Conservation (phyloP, 176 grass and related monocot species). For the Bonia amplexicaulis region DNA sequence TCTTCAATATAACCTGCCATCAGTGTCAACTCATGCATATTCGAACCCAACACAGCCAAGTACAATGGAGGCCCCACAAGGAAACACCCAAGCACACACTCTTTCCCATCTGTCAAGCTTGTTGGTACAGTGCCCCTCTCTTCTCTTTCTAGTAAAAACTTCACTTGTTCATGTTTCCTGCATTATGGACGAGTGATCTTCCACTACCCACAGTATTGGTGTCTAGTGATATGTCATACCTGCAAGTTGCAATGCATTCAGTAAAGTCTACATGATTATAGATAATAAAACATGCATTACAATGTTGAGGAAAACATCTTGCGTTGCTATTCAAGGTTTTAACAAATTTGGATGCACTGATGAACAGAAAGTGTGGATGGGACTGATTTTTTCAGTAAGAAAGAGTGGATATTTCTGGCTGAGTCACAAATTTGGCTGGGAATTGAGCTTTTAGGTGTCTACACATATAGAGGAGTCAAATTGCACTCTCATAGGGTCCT, state of each 20-base stretch:
- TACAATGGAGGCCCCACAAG: conserved; percentile 57
- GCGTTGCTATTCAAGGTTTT: neutral
- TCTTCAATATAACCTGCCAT: conserved; percentile 82
- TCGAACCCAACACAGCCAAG: conserved; percentile 52
- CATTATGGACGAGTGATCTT: neutral
- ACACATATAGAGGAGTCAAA: neutral
- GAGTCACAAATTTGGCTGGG: neutral
- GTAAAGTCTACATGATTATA: neutral
- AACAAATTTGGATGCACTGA: neutral
- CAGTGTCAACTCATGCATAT: conserved; percentile 58
- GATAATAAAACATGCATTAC: neutral
- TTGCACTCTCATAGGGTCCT: neutral
- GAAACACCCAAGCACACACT: conserved; percentile 69
- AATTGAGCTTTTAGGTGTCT: neutral
- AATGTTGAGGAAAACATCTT: neutral
- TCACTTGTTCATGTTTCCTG: neutral
- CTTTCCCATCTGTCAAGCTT: conserved; percentile 79
- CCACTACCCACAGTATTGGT: neutral
- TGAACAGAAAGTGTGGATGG: neutral
- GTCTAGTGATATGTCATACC: neutral
- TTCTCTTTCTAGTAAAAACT: conserved; percentile 3
- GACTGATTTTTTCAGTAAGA: neutral
- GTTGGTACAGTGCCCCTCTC: conserved; percentile 43
- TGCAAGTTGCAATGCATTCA: neutral
- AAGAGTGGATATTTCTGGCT: neutral